Conservation (phyloP, 768 basidiomycete species). For the Paxillus ammoniavirescens region DNA sequence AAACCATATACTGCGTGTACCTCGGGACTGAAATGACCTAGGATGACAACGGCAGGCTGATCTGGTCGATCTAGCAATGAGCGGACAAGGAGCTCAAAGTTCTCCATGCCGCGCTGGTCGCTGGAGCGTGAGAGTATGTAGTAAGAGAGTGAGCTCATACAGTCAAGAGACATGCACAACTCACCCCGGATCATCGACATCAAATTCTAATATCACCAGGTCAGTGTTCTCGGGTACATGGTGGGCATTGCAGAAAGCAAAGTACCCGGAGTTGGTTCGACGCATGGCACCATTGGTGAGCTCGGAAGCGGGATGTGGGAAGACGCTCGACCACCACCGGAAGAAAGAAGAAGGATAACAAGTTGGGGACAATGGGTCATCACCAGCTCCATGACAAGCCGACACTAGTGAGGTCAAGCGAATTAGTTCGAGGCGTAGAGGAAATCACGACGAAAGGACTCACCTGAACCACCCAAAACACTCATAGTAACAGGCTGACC, state of each 20-base stretch:
- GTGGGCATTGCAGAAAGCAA: conserved; percentile 89
- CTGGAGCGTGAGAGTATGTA: conserved; percentile 34
- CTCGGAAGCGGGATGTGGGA: conserved; percentile 96
- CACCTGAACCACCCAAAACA: conserved; percentile 86
- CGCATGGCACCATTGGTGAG: conserved; percentile 97
- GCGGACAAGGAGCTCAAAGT: conserved; percentile 91
- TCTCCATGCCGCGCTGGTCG: conserved; percentile 66
- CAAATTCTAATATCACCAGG: conserved; percentile 93
- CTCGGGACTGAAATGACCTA: conserved; percentile 96
- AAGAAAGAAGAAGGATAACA: conserved; percentile 97
- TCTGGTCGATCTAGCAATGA: conserved; percentile 89
- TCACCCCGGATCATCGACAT: conserved; percentile 84
- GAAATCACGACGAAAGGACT: conserved; percentile 20
- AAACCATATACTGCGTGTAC: conserved; percentile 76
- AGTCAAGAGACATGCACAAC: conserved; percentile 27
- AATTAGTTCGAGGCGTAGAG: not conserved
- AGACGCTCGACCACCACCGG: conserved; percentile 96
- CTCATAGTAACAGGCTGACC: conserved; percentile 89
- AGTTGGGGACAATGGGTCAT: conserved; percentile 77
- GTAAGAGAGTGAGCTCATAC: not conserved
- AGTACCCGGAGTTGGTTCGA: conserved; percentile 90
- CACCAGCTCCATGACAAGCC: conserved; percentile 90
- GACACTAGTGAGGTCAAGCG: conserved; percentile 56
- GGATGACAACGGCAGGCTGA: conserved; percentile 86
- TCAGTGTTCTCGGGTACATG: conserved; percentile 94